Base-by-base conservation (phyloP, 768 basidiomycete genomes). In the Lepiota venenata region DNA sequence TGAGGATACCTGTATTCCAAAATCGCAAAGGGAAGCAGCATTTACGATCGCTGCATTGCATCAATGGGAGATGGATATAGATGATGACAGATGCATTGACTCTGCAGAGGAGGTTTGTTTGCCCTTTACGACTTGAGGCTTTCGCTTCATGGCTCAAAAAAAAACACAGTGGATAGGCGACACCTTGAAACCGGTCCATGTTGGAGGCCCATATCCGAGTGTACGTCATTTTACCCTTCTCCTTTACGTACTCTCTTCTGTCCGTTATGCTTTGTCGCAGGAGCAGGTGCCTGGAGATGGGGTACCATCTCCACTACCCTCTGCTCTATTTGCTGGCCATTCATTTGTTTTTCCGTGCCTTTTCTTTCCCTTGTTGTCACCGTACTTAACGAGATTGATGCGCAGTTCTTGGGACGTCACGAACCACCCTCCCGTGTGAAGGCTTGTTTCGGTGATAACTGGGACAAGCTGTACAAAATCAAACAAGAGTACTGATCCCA, bases 31-130 rank as follows among this genome's bases (percentile, higher is more conserved):
- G 45, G 79, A 92, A 66, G 87, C 90, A 0, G 66, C 80, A 8
- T 96, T 93, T 70, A 93, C 89, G 2, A 83, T 96, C 50, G 88
- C 91, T 2, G 93, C 93, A 15, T 74, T 95, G 21, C 93, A 95
- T 67, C 93, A 96, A 65, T 96, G 93, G 93, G 88, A 91, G 57
- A 86, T 93, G 72, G 80, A 85, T 27, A 71, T 88, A 40, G 81
- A 88, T 57, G 93, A 96, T 63, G 82, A 85, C 41, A 75, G 82
- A n/a, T 96, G 93, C 58, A 76, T 92, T 42, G 76, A 77, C 48
- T 86, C 91, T 39, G 93, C 92, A 14, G 91, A 94, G 69, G 86
- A 88, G 69, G 88, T 87, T 52, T 60, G 78, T 60, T 29, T 61
- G 37, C 47, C 35, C 12, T 21, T 11, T 14, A 16, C 47, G 18